Evolutionary conservation across 352 stramenopile genomes (phyloP).

Genomic region (Globisporangium iwayamae): DNA sequence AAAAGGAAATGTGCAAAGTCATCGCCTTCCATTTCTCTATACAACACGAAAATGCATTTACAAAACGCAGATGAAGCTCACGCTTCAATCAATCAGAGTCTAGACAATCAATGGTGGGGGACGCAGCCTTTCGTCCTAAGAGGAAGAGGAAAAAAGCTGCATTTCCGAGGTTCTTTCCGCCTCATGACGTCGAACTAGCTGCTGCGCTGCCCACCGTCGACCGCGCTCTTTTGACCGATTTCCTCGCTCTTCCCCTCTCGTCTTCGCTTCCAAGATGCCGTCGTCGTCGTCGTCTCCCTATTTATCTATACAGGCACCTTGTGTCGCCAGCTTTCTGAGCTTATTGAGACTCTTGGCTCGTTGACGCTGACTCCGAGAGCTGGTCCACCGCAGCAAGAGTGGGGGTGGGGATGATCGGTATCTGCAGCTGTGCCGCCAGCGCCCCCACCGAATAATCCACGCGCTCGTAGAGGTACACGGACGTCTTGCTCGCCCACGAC

Average conservation of each 20-base stretch:
- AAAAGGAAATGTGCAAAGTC: no score
- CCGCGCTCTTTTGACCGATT: neutral
- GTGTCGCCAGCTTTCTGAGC: neutral
- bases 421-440: slow-evolving; percentile 33
- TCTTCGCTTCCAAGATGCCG: neutral
- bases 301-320: neutral
- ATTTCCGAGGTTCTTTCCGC: neutral
- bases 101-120: neutral
- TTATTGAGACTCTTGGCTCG: slow-evolving; percentile 1
- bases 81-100: no score
- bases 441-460: slow-evolving; percentile 40
- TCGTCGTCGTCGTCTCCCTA: neutral
- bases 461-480: slow-evolving; percentile 70
- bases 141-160: neutral
- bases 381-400: neutral
- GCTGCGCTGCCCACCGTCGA: slow-evolving; percentile 2
- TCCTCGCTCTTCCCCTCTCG: neutral
- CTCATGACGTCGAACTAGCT: neutral
- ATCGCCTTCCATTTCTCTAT: neutral
- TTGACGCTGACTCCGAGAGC: neutral
- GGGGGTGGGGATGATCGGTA: neutral
- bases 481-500: slow-evolving; percentile 77
- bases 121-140: neutral
- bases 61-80: neutral
- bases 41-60: slow-evolving; percentile 2